Conservation (phyloP, 768 basidiomycete species). For the Lactarius tabidus region DNA sequence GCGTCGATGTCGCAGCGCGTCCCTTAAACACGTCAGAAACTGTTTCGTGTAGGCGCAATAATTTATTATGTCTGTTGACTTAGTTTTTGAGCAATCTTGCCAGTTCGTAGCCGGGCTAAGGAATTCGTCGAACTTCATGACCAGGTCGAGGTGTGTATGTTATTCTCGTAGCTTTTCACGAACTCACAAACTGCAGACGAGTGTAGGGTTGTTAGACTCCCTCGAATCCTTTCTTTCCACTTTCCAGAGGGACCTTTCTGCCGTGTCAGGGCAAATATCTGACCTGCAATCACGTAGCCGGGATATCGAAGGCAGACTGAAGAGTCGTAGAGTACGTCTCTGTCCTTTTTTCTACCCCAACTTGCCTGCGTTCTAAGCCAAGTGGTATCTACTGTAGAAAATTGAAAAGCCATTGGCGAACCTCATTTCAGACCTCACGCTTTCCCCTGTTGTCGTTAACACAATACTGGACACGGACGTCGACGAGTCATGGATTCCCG, state of each 20-base stretch:
- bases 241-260: conserved; percentile 90
- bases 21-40: neutral
- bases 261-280: conserved; percentile 94
- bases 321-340: conserved; percentile 72
- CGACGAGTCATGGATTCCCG: conserved; percentile 82
- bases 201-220: conserved; percentile 78
- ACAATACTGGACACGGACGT: conserved; percentile 82
- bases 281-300: conserved; percentile 89
- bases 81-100: neutral
- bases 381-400: conserved; percentile 45
- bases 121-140: conserved; percentile 89
- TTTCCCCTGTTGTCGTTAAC: conserved; percentile 74
- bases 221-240: conserved; percentile 90
- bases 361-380: neutral
- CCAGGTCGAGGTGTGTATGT: conserved; percentile 66
- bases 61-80: neutral
- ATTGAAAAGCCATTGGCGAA: conserved; percentile 85
- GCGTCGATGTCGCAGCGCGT: neutral
- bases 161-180: neutral
- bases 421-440: conserved; percentile 73
- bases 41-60: conserved; percentile 12
- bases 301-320: conserved; percentile 83
- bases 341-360: neutral
- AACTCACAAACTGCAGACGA: conserved; percentile 52
- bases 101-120: conserved; percentile 41